Conservation (phyloP, 495 filamentous ascomycete species). For the Tuber indicum region DNA sequence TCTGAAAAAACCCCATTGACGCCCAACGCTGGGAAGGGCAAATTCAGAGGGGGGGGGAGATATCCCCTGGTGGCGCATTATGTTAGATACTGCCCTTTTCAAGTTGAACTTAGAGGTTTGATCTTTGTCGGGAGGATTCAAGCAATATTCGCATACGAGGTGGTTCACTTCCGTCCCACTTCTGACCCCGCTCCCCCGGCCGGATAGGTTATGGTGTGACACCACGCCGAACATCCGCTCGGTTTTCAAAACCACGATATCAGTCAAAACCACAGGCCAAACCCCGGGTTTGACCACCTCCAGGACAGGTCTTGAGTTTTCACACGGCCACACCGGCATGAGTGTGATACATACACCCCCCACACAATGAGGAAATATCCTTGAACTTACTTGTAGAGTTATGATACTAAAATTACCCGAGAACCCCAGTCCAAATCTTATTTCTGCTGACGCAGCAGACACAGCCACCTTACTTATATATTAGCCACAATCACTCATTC, state of each 20-base stretch:
- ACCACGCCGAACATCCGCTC: neutral
- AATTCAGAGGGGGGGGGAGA: too few relatives aligned
- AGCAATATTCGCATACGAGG: too few relatives aligned
- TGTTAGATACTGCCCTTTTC: too few relatives aligned
- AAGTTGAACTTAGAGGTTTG: too few relatives aligned
- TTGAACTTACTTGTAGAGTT: neutral
- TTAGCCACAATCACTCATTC: neutral
- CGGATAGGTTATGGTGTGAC: neutral
- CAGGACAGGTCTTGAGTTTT: neutral
- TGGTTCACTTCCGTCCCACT: too few relatives aligned
- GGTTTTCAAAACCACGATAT: neutral
- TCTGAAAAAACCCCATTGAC: too few relatives aligned
- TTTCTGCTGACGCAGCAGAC: neutral
- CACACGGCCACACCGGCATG: neutral
- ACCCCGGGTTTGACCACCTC: neutral
- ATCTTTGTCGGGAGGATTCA: too few relatives aligned
- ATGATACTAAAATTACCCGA: neutral
- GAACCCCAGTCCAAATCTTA: neutral
- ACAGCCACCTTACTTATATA: neutral
- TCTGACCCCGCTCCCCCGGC: too few relatives aligned
- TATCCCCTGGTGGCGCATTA: too few relatives aligned
- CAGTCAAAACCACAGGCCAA: neutral
- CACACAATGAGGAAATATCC: neutral
- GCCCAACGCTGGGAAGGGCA: too few relatives aligned
- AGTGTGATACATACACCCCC: neutral